Evolutionary conservation across 2,329 filamentous ascomycete genomes (phyloP).

Genomic region (Sporothrix euskadiensis): DNA sequence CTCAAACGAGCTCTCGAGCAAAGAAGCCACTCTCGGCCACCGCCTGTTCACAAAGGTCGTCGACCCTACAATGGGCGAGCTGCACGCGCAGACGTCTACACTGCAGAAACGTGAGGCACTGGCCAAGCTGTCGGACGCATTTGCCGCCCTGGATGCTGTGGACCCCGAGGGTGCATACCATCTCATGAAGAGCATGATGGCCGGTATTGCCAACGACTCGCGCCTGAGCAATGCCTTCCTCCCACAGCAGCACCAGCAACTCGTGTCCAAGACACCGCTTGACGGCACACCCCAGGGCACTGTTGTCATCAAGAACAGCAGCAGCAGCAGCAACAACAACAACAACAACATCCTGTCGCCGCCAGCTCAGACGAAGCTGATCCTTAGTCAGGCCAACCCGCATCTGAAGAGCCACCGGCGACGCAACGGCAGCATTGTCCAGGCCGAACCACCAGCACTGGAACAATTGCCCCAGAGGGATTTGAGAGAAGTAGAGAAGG

Average conservation of each 20-base stretch:
- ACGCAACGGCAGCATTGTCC: slow-evolving; percentile 53
- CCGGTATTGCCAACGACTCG: slow-evolving; percentile 68
- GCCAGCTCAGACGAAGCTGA: slow-evolving; percentile 62
- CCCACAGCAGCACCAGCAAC: slow-evolving; percentile 35
- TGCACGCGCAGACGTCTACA: slow-evolving; percentile 73
- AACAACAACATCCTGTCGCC: slow-evolving; percentile 38
- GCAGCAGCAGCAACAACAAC: slow-evolving; percentile 38
- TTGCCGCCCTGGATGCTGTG: slow-evolving; percentile 77
- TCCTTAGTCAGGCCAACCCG: slow-evolving; percentile 79
- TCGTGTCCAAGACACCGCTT: slow-evolving; percentile 40
- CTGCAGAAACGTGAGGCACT: slow-evolving; percentile 77
- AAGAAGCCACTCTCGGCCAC: slow-evolving; percentile 80
- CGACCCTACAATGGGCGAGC: slow-evolving; percentile 79
- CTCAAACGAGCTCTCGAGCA: slow-evolving; percentile 59
- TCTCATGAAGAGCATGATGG: slow-evolving; percentile 73
- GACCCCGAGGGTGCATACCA: slow-evolving; percentile 91
- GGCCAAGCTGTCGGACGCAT: slow-evolving; percentile 79
- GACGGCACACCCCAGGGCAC: slow-evolving; percentile 56
- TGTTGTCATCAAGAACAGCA: slow-evolving; percentile 57
- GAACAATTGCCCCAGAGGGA: slow-evolving; percentile 49
- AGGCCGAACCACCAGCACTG: slow-evolving; percentile 35
- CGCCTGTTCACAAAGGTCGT: slow-evolving; percentile 79
- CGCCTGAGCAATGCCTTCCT: slow-evolving; percentile 60
- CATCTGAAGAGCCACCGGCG: slow-evolving; percentile 78
- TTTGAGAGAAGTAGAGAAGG: slow-evolving; percentile 49